Conservation (phyloP, 2,329 filamentous ascomycete genomes). For the Xylariomycetidae sp. region DNA sequence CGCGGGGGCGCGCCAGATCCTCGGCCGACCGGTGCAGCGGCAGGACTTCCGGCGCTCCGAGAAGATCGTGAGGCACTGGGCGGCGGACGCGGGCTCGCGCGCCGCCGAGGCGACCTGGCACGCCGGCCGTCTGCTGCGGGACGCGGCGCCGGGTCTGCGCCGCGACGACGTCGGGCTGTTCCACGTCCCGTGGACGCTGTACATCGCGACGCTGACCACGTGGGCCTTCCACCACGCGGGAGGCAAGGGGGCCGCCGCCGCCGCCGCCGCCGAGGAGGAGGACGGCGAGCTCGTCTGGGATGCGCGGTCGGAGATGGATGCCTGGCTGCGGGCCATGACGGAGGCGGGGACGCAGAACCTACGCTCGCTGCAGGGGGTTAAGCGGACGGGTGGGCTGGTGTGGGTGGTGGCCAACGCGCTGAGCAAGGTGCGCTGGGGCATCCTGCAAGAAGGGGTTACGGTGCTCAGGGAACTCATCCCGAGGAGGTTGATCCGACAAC, state of each 20-base stretch:
- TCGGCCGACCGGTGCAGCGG: slow-evolving; percentile 46
- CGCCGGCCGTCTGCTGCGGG: slow-evolving; percentile 45
- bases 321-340: slow-evolving; percentile 33
- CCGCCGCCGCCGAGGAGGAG: slow-evolving; percentile 30
- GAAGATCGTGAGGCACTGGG: slow-evolving; percentile 47
- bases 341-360: slow-evolving; percentile 28
- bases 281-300: slow-evolving; percentile 47
- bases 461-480: slow-evolving; percentile 34
- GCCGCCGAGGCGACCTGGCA: slow-evolving; percentile 46
- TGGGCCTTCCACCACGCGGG: slow-evolving; percentile 50
- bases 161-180: slow-evolving; percentile 49
- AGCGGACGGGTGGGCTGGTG: slow-evolving; percentile 45
- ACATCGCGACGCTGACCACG: slow-evolving; percentile 50
- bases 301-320: slow-evolving; percentile 41
- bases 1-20: slow-evolving; percentile 52
- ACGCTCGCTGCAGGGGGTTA: slow-evolving; percentile 32
- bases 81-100: slow-evolving; percentile 7
- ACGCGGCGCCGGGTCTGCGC: slow-evolving; percentile 41
- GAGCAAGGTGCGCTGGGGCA: slow-evolving; percentile 53
- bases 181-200: slow-evolving; percentile 57
- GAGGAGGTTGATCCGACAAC: slow-evolving; percentile 16
- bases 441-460: slow-evolving; percentile 55
- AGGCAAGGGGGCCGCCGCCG: slow-evolving; percentile 8
- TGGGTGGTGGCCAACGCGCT: slow-evolving; percentile 50
- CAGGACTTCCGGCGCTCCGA: slow-evolving; percentile 44